Percentiles rank a stretch among this genome's conserved stretches.
Conservation (phyloP, 169 alveolate genomes). For the Cryptosporidium ubiquitum region DNA sequence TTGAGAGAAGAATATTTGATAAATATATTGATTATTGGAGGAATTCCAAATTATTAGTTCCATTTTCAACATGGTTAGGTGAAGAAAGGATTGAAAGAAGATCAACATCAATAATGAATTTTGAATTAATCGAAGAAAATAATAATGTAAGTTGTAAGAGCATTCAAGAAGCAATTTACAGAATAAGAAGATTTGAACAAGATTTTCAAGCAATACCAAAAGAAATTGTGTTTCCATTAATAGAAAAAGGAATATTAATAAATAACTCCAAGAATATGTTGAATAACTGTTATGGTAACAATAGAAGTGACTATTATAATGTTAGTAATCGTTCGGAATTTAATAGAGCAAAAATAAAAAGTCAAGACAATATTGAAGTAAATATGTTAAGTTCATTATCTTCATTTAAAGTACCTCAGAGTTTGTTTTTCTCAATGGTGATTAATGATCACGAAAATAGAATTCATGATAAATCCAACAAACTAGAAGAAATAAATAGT, state of each 20-base stretch:
- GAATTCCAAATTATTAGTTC: conserved; percentile 37
- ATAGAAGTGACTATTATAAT: neutral
- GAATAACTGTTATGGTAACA: neutral
- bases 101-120: neutral
- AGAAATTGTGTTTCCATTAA: conserved; percentile 1
- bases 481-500: neutral
- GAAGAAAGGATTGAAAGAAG: neutral
- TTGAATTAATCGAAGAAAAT: neutral
- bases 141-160: conserved; percentile 26
- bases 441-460: conserved; percentile 11
- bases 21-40: conserved; percentile 56
- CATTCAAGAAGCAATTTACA: conserved; percentile 60
- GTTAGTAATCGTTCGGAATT: neutral
- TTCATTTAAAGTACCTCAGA: conserved; percentile 47
- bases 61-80: conserved; percentile 32
- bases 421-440: conserved; percentile 39
- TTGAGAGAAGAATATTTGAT: conserved; percentile 48
- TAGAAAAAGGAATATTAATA: neutral
- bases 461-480: neutral
- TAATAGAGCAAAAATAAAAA: neutral
- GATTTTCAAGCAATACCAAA: conserved; percentile 47
- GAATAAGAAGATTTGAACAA: conserved; percentile 49
- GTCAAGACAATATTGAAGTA: neutral
- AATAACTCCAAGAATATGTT: neutral
- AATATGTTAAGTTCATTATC: neutral